A percentile compares a stretch with the other conserved stretches of the same genome.
Evolutionary conservation across 192 early-diverging fungal genomes (phyloP).

Genomic region (Diversispora epigaea): DNA sequence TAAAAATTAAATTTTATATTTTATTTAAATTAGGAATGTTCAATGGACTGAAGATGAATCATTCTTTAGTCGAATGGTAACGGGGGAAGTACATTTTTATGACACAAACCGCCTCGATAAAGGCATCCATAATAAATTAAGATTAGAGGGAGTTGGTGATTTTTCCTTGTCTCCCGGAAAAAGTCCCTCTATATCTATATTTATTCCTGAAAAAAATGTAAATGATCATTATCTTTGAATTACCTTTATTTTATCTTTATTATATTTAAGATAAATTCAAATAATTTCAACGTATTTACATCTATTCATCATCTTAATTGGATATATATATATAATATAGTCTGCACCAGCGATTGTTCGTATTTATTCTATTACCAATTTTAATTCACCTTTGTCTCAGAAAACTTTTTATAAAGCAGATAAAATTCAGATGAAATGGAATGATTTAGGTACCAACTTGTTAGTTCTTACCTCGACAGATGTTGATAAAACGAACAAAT

Average conservation of each 20-base stretch:
- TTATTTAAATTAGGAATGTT: slow-evolving; percentile 63
- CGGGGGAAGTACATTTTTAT: slow-evolving; percentile 88
- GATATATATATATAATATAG: slow-evolving; percentile 22
- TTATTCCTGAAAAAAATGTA: slow-evolving; percentile 81
- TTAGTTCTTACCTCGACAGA: slow-evolving; percentile 93
- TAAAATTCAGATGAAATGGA: slow-evolving; percentile 91
- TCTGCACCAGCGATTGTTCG: slow-evolving; percentile 82
- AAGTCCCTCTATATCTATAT: slow-evolving; percentile 79
- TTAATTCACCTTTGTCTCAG: slow-evolving; percentile 69
- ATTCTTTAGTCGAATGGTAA: slow-evolving; percentile 82
- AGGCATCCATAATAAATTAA: slow-evolving; percentile 57
- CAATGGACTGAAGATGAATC: slow-evolving; percentile 94
- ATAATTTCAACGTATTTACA: too few relatives aligned
- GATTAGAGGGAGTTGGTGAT: slow-evolving; percentile 71
- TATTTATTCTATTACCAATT: slow-evolving; percentile 80
- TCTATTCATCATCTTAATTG: too few relatives aligned
- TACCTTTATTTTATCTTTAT: neutral
- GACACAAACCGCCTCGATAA: slow-evolving; percentile 61
- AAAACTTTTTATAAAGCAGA: slow-evolving; percentile 98
- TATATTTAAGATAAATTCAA: neutral
- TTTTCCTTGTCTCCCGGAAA: slow-evolving; percentile 92
- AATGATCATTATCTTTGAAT: neutral
- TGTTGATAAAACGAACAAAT: slow-evolving; percentile 90
- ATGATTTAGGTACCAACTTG: slow-evolving; percentile 80
- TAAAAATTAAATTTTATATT: neutral